These are phyloP conservation scores for Lachnellula arida DNA, from an alignment of 2,329 filamentous ascomycete genomes.

Conservation along the genomic window DNA sequence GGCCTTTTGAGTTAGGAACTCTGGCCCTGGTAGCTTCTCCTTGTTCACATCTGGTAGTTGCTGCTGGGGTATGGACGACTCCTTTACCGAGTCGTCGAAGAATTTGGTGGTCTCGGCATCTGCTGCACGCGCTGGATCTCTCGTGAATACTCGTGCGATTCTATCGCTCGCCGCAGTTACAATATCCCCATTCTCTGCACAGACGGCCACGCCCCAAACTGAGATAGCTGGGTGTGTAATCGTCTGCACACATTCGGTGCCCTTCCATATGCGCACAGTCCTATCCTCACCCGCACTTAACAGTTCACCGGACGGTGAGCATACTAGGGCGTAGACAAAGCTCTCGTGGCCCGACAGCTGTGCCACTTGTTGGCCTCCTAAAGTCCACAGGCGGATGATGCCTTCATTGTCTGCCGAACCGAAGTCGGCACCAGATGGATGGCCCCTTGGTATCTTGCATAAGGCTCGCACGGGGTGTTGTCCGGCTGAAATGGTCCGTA, in stretches of 20 bases:
- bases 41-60: slow-evolving; percentile 82
- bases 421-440: slow-evolving; percentile 83
- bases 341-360: slow-evolving; percentile 85
- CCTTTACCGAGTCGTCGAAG: slow-evolving; percentile 78
- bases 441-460: slow-evolving; percentile 68
- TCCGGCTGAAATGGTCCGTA: slow-evolving; percentile 62
- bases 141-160: slow-evolving; percentile 77
- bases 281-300: slow-evolving; percentile 91
- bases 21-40: slow-evolving; percentile 82
- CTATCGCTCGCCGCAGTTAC: slow-evolving; percentile 91
- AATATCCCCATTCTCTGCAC: slow-evolving; percentile 79
- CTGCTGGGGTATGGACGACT: slow-evolving; percentile 83
- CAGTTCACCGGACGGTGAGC: slow-evolving; percentile 77
- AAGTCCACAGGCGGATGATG: slow-evolving; percentile 78
- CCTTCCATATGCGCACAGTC: slow-evolving; percentile 87
- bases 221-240: slow-evolving; percentile 97
- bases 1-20: slow-evolving; percentile 74
- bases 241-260: slow-evolving; percentile 79
- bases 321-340: slow-evolving; percentile 84
- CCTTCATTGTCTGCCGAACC: slow-evolving; percentile 94
- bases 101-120: slow-evolving; percentile 61
- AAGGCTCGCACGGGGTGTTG: slow-evolving; percentile 85
- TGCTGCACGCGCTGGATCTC: slow-evolving; percentile 64
- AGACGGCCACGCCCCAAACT: slow-evolving; percentile 89
- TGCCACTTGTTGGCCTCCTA: slow-evolving; percentile 70